Evolutionary conservation across 2,329 filamentous ascomycete species (phyloP), one percentile per base, ranked within the genome.

Genomic region (Sporothrix schenckii): DNA sequence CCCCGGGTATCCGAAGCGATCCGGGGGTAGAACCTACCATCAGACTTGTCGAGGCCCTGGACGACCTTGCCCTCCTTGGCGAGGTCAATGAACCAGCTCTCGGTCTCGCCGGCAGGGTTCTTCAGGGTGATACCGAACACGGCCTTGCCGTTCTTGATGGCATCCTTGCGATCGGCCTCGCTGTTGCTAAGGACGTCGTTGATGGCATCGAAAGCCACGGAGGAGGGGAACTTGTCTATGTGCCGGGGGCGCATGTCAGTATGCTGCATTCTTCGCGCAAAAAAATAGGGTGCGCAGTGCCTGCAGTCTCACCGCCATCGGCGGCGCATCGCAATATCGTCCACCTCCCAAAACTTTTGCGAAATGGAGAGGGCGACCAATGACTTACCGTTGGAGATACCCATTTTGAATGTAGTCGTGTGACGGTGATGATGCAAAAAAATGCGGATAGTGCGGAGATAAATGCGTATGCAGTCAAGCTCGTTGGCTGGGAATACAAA

Each of bases 61-160:
- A 87, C 91, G 54, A 97, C 94, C 70, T 86, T 87, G 74, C 95
- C 95, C 73, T 90, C 91, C 77, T 96, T 87, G 86, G 97, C 97
- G 73, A 99, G 88, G 80, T 99, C 95, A 76, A 99, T 92, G 84
- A 96, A 88, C 95, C 95, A 99, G 82, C 88, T 91, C 77, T 92
- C 89, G 71, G 89, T 89, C 80, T 94, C 88, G 76, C 92, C 93
- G 30, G 86, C 86, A 71, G 84, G 81, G 86, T 99, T 99, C 87
- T 97, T 98, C 75, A 99, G 85, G 69, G 88, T 93, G 83, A 99
- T 98, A 72, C 90, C 90, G 80, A 97, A 97, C 80, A 98, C 85
- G 72, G 91, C 93, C 77, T 91, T 91, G 78, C 89, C 94, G 79
- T 93, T 89, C 83, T 96, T 94, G 81, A 98, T 90, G 75, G 94